These are phyloP conservation scores for Castanea mollissima DNA, from an alignment of 306 rosid species.

Conservation along the genomic window DNA sequence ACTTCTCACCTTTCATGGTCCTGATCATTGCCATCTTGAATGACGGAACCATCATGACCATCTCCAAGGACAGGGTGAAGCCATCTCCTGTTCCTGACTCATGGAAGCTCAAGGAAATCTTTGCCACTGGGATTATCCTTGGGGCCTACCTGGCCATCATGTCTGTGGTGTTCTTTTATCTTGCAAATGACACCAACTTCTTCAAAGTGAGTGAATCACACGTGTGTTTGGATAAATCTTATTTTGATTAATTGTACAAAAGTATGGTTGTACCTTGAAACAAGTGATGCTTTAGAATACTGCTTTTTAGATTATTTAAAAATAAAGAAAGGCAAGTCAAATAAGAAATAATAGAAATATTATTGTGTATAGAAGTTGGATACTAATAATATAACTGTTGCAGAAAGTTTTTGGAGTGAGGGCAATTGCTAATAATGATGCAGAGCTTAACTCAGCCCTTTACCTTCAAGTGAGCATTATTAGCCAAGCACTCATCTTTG, in stretches of 20 bases:
- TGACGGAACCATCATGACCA: slow-evolving; percentile 96
- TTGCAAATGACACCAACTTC: slow-evolving; percentile 50
- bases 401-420: slow-evolving; percentile 51
- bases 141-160: slow-evolving; percentile 90
- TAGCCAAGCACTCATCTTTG: slow-evolving; percentile 92
- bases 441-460: slow-evolving; percentile 70
- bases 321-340: background rate
- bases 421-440: slow-evolving; percentile 25
- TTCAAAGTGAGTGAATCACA: slow-evolving; percentile 49
- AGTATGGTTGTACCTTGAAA: no score
- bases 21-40: slow-evolving; percentile 78
- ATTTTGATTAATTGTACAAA: no score
- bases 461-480: slow-evolving; percentile 96
- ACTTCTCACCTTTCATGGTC: slow-evolving; percentile 93
- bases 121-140: slow-evolving; percentile 77
- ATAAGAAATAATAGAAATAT: background rate
- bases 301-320: no score
- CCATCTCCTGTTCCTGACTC: slow-evolving; percentile 98
- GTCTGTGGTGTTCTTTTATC: slow-evolving; percentile 74
- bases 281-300: no score
- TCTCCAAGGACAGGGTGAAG: slow-evolving; percentile 85
- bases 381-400: background rate
- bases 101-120: slow-evolving; percentile 90
- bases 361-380: background rate
- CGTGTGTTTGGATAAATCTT: no score